Percentiles rank a stretch among this genome's conserved stretches.
phyloP scores from a whole-genome alignment of 139 green algal species.

The Chlorella vulgaris region DNA sequence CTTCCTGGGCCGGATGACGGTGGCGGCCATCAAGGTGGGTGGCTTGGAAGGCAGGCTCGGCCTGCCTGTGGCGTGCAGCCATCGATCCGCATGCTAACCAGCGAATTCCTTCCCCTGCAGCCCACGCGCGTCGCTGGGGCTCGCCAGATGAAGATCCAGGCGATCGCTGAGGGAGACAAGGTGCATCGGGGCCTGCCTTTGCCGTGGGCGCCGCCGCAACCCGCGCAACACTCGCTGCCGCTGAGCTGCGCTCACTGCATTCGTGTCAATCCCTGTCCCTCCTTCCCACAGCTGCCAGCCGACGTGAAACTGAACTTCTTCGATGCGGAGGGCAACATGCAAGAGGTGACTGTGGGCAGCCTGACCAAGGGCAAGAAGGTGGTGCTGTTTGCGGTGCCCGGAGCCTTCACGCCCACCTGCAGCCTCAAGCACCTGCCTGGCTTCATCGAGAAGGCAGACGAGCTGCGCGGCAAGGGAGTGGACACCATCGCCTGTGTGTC shows the following conservation, averaged over 20 bases:
- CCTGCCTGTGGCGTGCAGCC: no score
- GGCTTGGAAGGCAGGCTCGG: no score
- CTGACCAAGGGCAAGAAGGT: conserved; percentile 94
- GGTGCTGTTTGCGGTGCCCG: conserved; percentile 90
- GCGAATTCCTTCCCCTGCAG: background rate
- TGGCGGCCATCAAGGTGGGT: conserved; percentile 4
- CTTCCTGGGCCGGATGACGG: conserved; percentile 15
- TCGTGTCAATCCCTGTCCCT: no score
- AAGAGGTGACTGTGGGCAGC: conserved; percentile 77
- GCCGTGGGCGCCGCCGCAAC: no score
- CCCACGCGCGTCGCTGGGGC: background rate
- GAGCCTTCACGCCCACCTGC: conserved; percentile 95
- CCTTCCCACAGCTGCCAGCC: conserved; percentile 53
- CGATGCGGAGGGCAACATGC: conserved; percentile 89
- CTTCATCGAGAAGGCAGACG: conserved; percentile 92
- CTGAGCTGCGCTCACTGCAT: background rate
- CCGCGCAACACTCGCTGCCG: background rate
- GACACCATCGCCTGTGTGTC: conserved; percentile 93
- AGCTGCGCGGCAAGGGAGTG: conserved; percentile 91
- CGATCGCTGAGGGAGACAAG: conserved; percentile 42
- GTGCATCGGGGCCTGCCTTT: conserved; percentile 1
- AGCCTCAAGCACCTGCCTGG: conserved; percentile 90
- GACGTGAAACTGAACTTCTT: conserved; percentile 87
- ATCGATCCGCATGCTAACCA: background rate
- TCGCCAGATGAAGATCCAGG: conserved; percentile 19